Conservation (phyloP, 345 rosid genomes). For the Linum lewisii region DNA sequence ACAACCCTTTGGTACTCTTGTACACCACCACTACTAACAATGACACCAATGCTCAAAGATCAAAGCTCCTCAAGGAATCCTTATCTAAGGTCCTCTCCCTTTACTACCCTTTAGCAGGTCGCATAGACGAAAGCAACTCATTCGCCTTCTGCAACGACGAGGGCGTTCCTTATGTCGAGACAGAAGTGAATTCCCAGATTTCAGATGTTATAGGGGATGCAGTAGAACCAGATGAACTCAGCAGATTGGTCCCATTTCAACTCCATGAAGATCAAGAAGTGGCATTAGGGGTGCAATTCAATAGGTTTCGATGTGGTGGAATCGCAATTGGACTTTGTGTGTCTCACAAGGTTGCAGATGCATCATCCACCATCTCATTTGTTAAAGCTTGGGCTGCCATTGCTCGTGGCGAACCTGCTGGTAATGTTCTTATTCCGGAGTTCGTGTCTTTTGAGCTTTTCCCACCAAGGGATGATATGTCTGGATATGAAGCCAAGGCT, state of each 20-base stretch:
- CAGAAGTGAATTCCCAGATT: background rate
- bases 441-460: constrained; percentile 29
- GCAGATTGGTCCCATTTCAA: background rate
- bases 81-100: background rate
- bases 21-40: constrained; percentile 4
- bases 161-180: background rate
- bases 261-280: background rate
- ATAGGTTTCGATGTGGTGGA: constrained; percentile 24
- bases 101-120: background rate
- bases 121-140: background rate
- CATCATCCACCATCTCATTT: constrained; percentile 13
- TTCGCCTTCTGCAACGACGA: background rate
- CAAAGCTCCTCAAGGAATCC: background rate
- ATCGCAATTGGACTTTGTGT: constrained; percentile 13
- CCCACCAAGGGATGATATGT: constrained; percentile 29
- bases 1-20: constrained; percentile 17
- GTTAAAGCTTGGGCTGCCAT: constrained; percentile 14
- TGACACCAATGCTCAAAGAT: background rate
- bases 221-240: background rate
- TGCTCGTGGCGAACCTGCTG: constrained; percentile 1
- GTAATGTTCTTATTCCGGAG: background rate
- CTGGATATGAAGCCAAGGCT: constrained; percentile 6
- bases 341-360: constrained; percentile 18
- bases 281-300: constrained; percentile 24
- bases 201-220: background rate